phyloP scores from a whole-genome alignment of 129 eudicot genomes.

The Centaurea solstitialis region DNA sequence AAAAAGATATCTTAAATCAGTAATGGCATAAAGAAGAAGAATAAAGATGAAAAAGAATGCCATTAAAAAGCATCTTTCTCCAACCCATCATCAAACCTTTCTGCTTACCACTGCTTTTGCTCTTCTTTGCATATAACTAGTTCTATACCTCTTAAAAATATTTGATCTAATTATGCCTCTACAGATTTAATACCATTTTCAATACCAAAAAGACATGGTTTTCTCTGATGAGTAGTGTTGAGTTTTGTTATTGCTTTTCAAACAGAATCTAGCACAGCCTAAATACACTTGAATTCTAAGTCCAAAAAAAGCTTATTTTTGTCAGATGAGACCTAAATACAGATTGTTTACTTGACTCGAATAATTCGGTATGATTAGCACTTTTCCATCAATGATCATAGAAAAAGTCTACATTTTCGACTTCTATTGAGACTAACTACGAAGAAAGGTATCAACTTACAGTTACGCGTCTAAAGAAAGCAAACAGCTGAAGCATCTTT shows the following conservation, averaged over 20 bases:
- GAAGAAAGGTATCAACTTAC: slow-evolving; percentile 38
- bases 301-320: slow-evolving; percentile 39
- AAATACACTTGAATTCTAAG: slow-evolving; percentile 16
- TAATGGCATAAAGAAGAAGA: slow-evolving; percentile 16
- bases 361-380: neutral
- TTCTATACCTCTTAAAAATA: neutral
- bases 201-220: slow-evolving; percentile 24
- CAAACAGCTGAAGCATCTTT: slow-evolving; percentile 27
- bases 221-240: slow-evolving; percentile 6
- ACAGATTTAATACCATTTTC: neutral
- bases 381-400: slow-evolving; percentile 17
- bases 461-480: slow-evolving; percentile 50
- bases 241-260: slow-evolving; percentile 16
- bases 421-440: slow-evolving; percentile 13
- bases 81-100: slow-evolving; percentile 26
- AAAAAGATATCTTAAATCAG: slow-evolving; percentile 1
- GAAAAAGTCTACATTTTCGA: slow-evolving; percentile 6
- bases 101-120: slow-evolving; percentile 24
- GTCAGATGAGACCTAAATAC: slow-evolving; percentile 32
- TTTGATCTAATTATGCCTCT: neutral
- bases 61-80: slow-evolving; percentile 20
- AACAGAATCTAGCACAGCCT: slow-evolving; percentile 33
- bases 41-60: slow-evolving; percentile 37
- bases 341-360: slow-evolving; percentile 17
- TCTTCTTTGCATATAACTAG: slow-evolving; percentile 1